phyloP scores from a whole-genome alignment of 2,329 filamentous ascomycete genomes.

The Ascochyta koolunga region DNA sequence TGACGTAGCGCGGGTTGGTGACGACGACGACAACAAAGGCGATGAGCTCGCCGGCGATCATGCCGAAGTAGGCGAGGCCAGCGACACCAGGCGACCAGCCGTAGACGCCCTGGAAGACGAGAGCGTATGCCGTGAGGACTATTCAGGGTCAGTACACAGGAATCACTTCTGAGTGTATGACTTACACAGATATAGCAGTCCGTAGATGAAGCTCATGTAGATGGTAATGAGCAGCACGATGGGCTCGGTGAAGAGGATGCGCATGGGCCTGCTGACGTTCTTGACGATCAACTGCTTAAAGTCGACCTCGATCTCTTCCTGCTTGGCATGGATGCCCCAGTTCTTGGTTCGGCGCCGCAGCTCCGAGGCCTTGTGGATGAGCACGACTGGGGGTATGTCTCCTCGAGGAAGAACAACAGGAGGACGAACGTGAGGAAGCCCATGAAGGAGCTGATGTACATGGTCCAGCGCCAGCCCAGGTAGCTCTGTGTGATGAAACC shows the following conservation, averaged over 20 bases:
- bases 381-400: conserved; percentile 65
- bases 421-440: conserved; percentile 58
- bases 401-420: conserved; percentile 60
- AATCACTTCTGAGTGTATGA: not conserved
- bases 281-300: conserved; percentile 57
- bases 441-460: conserved; percentile 62
- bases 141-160: not conserved
- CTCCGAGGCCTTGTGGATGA: conserved; percentile 62
- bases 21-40: conserved; percentile 69
- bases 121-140: conserved; percentile 82
- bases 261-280: conserved; percentile 59
- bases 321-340: conserved; percentile 67
- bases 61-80: conserved; percentile 84
- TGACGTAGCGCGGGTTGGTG: conserved; percentile 69
- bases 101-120: conserved; percentile 77
- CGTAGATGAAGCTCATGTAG: conserved; percentile 53
- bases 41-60: conserved; percentile 75
- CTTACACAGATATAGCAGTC: conserved; percentile 12
- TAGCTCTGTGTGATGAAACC: conserved; percentile 58
- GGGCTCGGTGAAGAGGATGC: conserved; percentile 57
- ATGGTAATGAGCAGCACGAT: conserved; percentile 56
- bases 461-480: conserved; percentile 62
- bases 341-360: conserved; percentile 62
- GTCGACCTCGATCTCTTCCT: conserved; percentile 61
- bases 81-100: conserved; percentile 71